Percentiles rank a stretch among this genome's conserved stretches.
Evolutionary conservation across 257 asterid genomes (phyloP).

Genomic region (Nyctanthes arbortristis): DNA sequence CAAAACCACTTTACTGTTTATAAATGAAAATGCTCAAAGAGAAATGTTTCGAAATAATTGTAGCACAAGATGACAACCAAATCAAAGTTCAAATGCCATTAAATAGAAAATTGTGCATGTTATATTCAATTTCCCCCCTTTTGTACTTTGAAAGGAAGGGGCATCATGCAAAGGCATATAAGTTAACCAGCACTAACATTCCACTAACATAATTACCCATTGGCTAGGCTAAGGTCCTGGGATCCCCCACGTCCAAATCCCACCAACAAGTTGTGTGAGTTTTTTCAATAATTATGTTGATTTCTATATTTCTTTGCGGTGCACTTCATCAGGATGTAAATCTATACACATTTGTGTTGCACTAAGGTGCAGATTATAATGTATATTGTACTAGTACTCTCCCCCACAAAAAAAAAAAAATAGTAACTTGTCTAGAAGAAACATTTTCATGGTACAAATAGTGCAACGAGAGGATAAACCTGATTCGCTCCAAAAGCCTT

Average conservation of each 20-base stretch:
- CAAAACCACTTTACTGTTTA: not conserved
- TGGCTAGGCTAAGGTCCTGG: too few species aligned
- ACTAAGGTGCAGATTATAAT: too few species aligned
- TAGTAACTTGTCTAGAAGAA: conserved; percentile 7
- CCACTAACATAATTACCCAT: not conserved
- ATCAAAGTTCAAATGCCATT: not conserved
- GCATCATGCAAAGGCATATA: conserved; percentile 3
- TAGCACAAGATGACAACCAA: not conserved
- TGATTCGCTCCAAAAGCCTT: conserved; percentile 89
- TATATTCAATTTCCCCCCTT: too few species aligned
- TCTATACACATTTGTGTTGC: not conserved
- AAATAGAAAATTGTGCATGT: not conserved
- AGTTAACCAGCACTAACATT: not conserved
- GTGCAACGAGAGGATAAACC: conserved; percentile 39
- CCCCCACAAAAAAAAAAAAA: too few species aligned
- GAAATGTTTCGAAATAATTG: not conserved
- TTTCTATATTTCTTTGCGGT: too few species aligned
- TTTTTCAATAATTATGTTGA: not conserved
- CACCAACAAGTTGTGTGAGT: not conserved
- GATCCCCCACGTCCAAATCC: not conserved
- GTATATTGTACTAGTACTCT: too few species aligned
- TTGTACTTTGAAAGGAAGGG: too few species aligned
- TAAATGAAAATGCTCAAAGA: too few species aligned
- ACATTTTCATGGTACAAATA: conserved; percentile 12
- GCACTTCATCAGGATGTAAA: not conserved